Evolutionary conservation across 2,329 filamentous ascomycete species (phyloP).

Genomic region (Colletotrichum simmondsii): DNA sequence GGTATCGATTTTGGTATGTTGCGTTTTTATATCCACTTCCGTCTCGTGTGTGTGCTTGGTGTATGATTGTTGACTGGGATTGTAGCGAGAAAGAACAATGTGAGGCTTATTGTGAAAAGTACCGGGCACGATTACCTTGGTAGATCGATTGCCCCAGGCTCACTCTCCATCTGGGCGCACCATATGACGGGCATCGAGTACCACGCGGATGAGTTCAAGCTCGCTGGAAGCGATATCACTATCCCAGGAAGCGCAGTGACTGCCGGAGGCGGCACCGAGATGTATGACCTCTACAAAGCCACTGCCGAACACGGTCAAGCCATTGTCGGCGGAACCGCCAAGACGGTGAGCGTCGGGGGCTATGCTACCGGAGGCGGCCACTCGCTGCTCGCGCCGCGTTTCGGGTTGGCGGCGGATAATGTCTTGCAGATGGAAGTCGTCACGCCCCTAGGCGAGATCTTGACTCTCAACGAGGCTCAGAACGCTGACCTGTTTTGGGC

Average conservation of each 20-base stretch:
- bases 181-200: conserved; percentile 38
- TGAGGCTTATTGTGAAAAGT: conserved; percentile 54
- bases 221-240: not conserved
- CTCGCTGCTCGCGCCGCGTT: conserved; percentile 60
- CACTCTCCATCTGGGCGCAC: conserved; percentile 65
- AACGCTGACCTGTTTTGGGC: conserved; percentile 74
- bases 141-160: conserved; percentile 58
- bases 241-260: conserved; percentile 58
- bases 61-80: conserved; percentile 37
- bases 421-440: conserved; percentile 69
- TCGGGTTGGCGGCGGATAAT: conserved; percentile 72
- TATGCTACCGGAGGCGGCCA: conserved; percentile 73
- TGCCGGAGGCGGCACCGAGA: conserved; percentile 63
- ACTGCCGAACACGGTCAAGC: conserved; percentile 56
- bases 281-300: conserved; percentile 57
- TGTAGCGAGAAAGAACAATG: conserved; percentile 48
- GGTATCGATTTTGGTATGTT: conserved; percentile 55
- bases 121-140: conserved; percentile 57
- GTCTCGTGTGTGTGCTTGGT: not conserved
- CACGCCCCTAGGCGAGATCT: conserved; percentile 59
- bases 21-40: not conserved
- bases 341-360: conserved; percentile 68
- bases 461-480: conserved; percentile 62
- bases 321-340: conserved; percentile 65
- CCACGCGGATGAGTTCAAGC: not conserved